Conservation (phyloP, 1,284 basidiomycete genomes). For the Moesziomyces globuligerus region DNA sequence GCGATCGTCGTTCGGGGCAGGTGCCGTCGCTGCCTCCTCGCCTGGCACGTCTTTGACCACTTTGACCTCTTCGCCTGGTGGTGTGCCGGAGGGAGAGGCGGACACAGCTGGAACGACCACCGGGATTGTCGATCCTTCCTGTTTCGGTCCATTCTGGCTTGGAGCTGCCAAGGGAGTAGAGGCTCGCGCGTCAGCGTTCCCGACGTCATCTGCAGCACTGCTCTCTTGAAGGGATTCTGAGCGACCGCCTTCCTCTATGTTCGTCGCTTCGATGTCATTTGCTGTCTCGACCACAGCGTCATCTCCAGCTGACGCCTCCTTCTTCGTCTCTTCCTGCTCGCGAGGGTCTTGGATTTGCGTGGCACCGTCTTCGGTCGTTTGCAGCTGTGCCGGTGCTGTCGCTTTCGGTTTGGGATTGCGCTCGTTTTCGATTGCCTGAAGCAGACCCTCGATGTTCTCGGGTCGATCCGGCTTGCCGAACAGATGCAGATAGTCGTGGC, state of each 20-base stretch:
- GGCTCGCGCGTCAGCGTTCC: background rate
- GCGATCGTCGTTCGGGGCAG: background rate
- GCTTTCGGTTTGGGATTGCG: slow-evolving; percentile 36
- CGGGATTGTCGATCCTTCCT: background rate
- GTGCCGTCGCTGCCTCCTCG: background rate
- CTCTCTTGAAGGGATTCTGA: too few relatives aligned
- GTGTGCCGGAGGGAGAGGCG: background rate
- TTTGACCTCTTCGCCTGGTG: background rate
- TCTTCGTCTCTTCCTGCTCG: slow-evolving; percentile 1
- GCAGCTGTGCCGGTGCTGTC: background rate
- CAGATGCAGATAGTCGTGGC: slow-evolving; percentile 43
- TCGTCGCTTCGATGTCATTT: background rate
- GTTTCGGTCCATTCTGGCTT: background rate
- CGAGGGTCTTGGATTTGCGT: background rate
- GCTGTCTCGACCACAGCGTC: background rate
- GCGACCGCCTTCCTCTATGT: background rate
- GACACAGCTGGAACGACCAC: slow-evolving; percentile 1
- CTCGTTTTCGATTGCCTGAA: slow-evolving; percentile 47
- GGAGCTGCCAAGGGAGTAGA: background rate
- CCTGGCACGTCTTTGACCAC: background rate
- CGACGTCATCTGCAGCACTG: too few relatives aligned
- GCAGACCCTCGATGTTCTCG: slow-evolving; percentile 45
- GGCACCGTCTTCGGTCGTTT: background rate
- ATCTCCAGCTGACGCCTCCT: background rate
- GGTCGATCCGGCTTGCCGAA: slow-evolving; percentile 42